phyloP scores from a whole-genome alignment of 139 green algal species.

The Chlamydomonas schloesseri region DNA sequence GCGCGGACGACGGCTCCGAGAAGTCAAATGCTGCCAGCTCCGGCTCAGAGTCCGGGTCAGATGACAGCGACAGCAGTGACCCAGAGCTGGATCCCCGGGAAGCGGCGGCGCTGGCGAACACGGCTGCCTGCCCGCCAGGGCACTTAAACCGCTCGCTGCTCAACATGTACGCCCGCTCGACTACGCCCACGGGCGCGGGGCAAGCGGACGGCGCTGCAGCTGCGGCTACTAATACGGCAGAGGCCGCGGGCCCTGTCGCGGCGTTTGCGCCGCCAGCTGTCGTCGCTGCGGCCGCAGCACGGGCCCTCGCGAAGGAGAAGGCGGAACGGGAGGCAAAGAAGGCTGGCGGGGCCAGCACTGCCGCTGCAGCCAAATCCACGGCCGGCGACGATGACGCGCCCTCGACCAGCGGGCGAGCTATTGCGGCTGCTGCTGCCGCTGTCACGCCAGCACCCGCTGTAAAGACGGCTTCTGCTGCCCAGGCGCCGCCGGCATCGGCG shows the following conservation, averaged over 20 bases:
- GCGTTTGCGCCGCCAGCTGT: slow-evolving; percentile 65
- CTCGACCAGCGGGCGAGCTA: slow-evolving; percentile 2
- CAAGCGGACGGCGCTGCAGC: slow-evolving; percentile 40
- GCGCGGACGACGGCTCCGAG: slow-evolving; percentile 14
- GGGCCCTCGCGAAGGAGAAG: slow-evolving; percentile 57
- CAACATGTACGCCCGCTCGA: slow-evolving; percentile 63
- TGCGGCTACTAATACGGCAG: slow-evolving; percentile 42
- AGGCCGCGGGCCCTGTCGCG: slow-evolving; percentile 59
- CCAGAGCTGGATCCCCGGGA: slow-evolving; percentile 27
- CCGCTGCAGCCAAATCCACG: not conserved
- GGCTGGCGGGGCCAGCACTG: not conserved
- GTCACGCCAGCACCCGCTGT: not conserved
- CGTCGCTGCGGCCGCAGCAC: slow-evolving; percentile 64
- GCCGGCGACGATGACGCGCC: not conserved
- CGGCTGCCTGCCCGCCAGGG: not conserved
- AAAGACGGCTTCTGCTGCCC: not conserved
- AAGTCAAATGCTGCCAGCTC: not conserved
- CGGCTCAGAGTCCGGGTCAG: not conserved
- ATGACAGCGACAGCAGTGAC: slow-evolving; percentile 14
- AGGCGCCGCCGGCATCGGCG: not conserved
- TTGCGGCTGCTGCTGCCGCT: slow-evolving; percentile 32
- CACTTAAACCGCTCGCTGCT: slow-evolving; percentile 70
- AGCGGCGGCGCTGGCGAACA: not conserved
- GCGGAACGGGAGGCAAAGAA: slow-evolving; percentile 1
- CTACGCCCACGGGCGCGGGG: not conserved